Evolutionary conservation across 225 moss, liverwort and hornwort genomes (phyloP).

Genomic region (Physcomitrellopsis africana): DNA sequence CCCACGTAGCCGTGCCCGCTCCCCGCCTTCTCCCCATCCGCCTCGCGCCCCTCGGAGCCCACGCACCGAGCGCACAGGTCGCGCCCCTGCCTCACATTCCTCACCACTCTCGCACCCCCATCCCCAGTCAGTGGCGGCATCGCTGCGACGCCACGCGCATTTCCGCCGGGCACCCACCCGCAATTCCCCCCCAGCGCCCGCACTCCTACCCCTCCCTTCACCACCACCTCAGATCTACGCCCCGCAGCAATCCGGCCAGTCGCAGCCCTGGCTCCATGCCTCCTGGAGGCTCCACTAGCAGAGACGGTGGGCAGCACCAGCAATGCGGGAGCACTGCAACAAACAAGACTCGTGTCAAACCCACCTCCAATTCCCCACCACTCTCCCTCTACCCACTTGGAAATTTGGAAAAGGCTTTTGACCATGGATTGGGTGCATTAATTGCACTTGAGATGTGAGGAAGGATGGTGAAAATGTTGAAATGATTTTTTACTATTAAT

Average conservation of each 20-base stretch:
- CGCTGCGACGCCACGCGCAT: constrained; percentile 37
- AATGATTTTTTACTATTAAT: no score
- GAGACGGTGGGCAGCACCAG: no score
- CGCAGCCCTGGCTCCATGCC: no score
- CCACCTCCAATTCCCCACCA: no score
- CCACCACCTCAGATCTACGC: constrained; percentile 19
- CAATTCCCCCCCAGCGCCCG: not conserved
- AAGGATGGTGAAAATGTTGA: no score
- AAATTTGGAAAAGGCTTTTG: no score
- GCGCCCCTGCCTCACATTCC: constrained; percentile 1
- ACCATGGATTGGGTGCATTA: no score
- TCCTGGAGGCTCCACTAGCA: no score
- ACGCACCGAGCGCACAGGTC: constrained; percentile 31
- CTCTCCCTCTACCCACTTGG: no score
- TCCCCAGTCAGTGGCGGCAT: constrained; percentile 22
- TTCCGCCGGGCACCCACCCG: constrained; percentile 21
- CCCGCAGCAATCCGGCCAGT: not conserved
- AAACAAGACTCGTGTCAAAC: no score
- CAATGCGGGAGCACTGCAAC: no score
- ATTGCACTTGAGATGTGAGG: no score
- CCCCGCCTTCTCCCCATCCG: not conserved
- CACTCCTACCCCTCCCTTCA: not conserved
- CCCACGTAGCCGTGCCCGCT: not conserved
- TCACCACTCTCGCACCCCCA: constrained; percentile 5
- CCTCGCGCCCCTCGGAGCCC: not conserved